These are phyloP conservation scores for Linnemannia zychae DNA, from an alignment of 192 early-diverging fungal species.

Conservation along the genomic window DNA sequence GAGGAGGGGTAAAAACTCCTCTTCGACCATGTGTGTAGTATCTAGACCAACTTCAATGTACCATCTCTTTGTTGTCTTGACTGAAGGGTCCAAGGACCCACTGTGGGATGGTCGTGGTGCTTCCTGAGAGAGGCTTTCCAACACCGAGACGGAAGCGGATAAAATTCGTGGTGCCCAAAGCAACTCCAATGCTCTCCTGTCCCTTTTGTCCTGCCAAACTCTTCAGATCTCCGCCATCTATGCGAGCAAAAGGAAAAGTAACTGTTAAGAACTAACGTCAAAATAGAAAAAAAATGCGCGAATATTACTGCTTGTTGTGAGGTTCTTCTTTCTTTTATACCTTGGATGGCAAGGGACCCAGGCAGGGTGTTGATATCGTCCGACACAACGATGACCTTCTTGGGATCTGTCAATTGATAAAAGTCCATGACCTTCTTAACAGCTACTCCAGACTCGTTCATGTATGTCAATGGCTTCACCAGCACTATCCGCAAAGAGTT, in stretches of 20 bases:
- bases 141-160: conserved; percentile 69
- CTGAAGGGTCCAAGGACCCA: conserved; percentile 65
- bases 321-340: conserved; percentile 13
- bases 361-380: conserved; percentile 73
- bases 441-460: conserved; percentile 69
- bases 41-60: conserved; percentile 15
- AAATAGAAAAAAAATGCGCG: neutral
- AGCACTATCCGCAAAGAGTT: conserved; percentile 67
- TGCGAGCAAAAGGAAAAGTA: neutral
- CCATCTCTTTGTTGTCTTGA: conserved; percentile 70
- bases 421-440: conserved; percentile 64
- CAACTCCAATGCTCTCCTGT: conserved; percentile 61
- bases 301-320: neutral
- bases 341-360: conserved; percentile 69
- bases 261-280: neutral
- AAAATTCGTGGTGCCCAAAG: conserved; percentile 64
- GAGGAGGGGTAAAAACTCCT: too few species aligned
- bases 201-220: conserved; percentile 68
- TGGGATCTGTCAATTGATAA: conserved; percentile 62
- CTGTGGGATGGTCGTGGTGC: conserved; percentile 53
- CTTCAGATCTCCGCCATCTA: conserved; percentile 60
- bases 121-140: conserved; percentile 60
- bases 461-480: conserved; percentile 67
- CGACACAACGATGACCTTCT: conserved; percentile 69
- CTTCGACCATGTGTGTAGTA: too few species aligned